Evolutionary conservation across 306 rosid species (phyloP), one percentile per base, ranked within the genome.

Genomic region (Rosa persica): DNA sequence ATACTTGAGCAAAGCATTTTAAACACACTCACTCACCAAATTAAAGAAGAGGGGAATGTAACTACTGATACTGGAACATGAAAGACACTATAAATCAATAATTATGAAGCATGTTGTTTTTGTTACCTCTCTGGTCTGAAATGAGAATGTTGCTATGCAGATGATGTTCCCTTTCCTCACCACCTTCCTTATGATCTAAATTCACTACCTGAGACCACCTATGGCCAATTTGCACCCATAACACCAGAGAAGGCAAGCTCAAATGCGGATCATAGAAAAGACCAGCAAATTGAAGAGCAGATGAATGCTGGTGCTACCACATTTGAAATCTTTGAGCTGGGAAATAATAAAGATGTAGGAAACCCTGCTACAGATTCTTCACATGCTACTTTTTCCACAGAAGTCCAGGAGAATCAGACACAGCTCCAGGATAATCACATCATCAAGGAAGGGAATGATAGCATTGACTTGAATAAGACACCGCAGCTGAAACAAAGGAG

Each of bases 401-500:
- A 79, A 66, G 46, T 78, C 15, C 82, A 80, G 73, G 87, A 83
- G 83, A 82, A 70, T 62, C 81, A 82, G n/a, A 83, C 81, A 38
- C 76, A 79, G 68, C 40, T 79, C 15, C 81, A 82, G 74, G 88
- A 84, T 82, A 82, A 70, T 67, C 78, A 83, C 68, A 83, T 76
- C 16, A 84, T 80, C 23, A 71, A 76, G 30, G 90, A 74, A 70
- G 84, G 78, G 74, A 77, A 65, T 71, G 73, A 77, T 17, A 70
- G 4, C 19, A 66, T 61, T 19, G 86, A 84, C 74, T 77, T 80
- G 67, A 83, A 80, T 69, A 80, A 73, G 80, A 87, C 86, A 67
- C 89, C 93, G 12, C 87, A 79, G 70, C 83, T 52, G 71, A 92
- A 87, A 86, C 81, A 73, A 66, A 88, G 76, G 78, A 88, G 93